These are phyloP conservation scores for Neurospora intermedia DNA, from an alignment of 495 filamentous ascomycete genomes.

Conservation along the genomic window DNA sequence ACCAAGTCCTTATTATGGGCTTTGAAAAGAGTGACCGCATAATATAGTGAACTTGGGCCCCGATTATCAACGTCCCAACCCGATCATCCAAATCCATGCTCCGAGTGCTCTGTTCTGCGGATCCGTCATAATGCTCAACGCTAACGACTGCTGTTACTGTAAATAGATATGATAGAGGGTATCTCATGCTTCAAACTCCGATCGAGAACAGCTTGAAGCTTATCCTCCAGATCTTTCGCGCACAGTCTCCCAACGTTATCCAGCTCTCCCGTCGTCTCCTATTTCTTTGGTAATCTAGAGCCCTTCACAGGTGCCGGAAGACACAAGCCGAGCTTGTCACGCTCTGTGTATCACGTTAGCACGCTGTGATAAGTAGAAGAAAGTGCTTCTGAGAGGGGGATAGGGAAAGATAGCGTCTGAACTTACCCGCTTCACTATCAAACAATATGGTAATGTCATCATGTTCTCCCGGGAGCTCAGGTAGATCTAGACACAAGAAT, in stretches of 20 bases:
- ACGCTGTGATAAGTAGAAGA: not conserved
- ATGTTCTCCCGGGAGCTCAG: constrained; percentile 80
- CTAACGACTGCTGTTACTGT: not conserved
- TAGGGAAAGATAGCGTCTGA: not conserved
- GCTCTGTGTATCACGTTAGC: constrained; percentile 27
- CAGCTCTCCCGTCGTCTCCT: constrained; percentile 4
- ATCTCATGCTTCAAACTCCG: constrained; percentile 11
- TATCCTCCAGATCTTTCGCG: not conserved
- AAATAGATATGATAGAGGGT: constrained; percentile 7
- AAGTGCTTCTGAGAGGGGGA: not conserved
- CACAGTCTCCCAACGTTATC: not conserved
- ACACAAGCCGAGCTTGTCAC: constrained; percentile 31
- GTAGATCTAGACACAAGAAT: constrained; percentile 74
- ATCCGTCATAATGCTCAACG: not conserved
- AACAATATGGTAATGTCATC: constrained; percentile 82
- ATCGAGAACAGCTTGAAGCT: not conserved
- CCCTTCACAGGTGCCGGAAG: constrained; percentile 40
- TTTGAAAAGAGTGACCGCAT: not conserved
- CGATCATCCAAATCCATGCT: not conserved
- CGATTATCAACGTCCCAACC: not conserved
- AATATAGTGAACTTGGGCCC: not conserved
- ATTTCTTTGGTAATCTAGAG: constrained; percentile 22
- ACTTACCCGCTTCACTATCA: constrained; percentile 67
- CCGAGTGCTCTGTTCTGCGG: not conserved
- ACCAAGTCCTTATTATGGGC: not conserved